Conservation (phyloP, 768 basidiomycete species). For the Tulasnella sp. region DNA sequence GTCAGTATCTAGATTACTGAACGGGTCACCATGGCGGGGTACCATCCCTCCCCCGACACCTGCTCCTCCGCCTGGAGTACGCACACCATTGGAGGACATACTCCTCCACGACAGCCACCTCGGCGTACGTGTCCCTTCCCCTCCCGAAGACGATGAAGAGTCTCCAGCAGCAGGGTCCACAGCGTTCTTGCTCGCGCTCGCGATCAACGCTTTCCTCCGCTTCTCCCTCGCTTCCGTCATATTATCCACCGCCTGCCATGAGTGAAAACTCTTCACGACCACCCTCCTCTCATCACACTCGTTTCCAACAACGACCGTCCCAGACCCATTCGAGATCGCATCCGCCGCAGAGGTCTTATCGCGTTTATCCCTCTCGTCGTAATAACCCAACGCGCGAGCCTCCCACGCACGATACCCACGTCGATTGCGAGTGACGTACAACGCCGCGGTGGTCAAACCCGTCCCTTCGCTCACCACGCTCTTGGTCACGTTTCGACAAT, state of each 20-base stretch:
- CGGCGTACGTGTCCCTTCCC: conserved; percentile 1
- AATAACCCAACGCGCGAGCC: conserved; percentile 53
- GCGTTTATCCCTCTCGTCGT: conserved; percentile 61
- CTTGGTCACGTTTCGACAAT: conserved; percentile 64
- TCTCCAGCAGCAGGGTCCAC: conserved; percentile 22
- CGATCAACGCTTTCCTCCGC: conserved; percentile 41
- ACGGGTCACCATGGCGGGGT: too few relatives aligned
- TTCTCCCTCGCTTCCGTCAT: conserved; percentile 53
- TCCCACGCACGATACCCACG: conserved; percentile 66
- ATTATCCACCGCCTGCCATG: conserved; percentile 77
- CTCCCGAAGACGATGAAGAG: conserved; percentile 36
- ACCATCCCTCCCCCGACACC: conserved; percentile 11
- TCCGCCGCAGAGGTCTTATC: conserved; percentile 23
- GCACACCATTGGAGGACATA: conserved; percentile 41
- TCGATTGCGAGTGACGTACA: conserved; percentile 47
- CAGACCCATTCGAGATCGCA: not conserved
- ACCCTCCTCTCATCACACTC: conserved; percentile 67
- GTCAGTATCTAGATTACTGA: conserved; percentile 4
- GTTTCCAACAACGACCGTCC: conserved; percentile 45
- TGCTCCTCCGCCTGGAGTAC: conserved; percentile 30
- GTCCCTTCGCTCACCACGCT: conserved; percentile 49
- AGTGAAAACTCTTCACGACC: conserved; percentile 73
- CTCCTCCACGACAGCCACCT: conserved; percentile 27
- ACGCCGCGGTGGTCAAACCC: not conserved
- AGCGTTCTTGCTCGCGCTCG: conserved; percentile 28